Evolutionary conservation across 768 basidiomycete genomes (phyloP), one percentile per base, ranked within the genome.

Genomic region (Agaricus sinodeliciosus): DNA sequence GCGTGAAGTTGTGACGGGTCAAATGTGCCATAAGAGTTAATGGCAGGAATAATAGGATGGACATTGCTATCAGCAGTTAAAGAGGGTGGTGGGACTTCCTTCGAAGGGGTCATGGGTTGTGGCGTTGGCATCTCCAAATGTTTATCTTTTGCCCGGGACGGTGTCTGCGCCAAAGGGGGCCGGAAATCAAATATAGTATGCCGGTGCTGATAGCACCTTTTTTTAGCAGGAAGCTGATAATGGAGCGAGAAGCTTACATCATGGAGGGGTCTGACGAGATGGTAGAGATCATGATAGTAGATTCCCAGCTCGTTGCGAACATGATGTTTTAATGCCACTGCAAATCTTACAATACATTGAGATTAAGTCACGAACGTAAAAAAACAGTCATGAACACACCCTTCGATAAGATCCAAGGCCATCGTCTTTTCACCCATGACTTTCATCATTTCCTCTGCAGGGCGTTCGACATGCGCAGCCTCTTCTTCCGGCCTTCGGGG

Each of bases 221-320:
- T 73, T 72, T 74, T 44, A 12, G 27, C 4, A 42, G 27, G 9
- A 39, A 43, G 12, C 19, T 43, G 13, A 16, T 6, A 3, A 9
- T 9, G 19, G n/a, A 26, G 26, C 3, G 8, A 8, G 6, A 43
- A 19, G 58, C 71, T 43, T 54, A 81, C 79, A 22, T 77, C 69
- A 59, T 83, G 83, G 13, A 84, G 69, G 1, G 82, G 80, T 22
- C 71, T 69, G 37, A 84, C 70, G 3, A 82, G 67, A 37, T 72
- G 73, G 57, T 82, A 84, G 1, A 85, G 67, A 57, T 85, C 83
- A 55, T 81, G 76, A 57, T 80, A 83, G 55, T 80, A 81, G 27
- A 82, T 79, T 0, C 81, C 81, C 9, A 74, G 64, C 64, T 83
- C 83, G 1, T 79, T 78, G 64, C 82, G 71, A 22, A 84, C 65